A percentile compares a stretch with the other conserved stretches of the same genome.
Conservation (phyloP, 441 rosid species). For the Jatropha podagrica region DNA sequence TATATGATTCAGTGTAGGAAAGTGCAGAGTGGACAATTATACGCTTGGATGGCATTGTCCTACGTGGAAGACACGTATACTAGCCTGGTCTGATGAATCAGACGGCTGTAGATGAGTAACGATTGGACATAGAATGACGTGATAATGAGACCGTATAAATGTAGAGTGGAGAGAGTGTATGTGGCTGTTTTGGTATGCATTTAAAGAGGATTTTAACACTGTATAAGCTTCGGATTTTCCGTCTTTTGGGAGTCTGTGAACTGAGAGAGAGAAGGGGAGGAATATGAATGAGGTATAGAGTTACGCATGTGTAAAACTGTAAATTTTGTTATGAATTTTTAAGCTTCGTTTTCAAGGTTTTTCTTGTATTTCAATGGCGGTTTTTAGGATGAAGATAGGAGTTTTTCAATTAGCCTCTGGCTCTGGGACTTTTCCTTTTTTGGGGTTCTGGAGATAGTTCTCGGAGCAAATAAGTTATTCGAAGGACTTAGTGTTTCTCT, state of each 20-base stretch:
- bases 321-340: background rate
- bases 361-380: background rate
- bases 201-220: conserved; percentile 35
- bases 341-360: background rate
- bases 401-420: background rate
- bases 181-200: conserved; percentile 32
- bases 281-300: background rate
- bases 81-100: conserved; percentile 9
- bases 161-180: background rate
- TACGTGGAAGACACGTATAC: conserved; percentile 14
- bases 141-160: conserved; percentile 22
- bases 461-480: background rate
- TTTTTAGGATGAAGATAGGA: background rate
- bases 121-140: conserved; percentile 21
- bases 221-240: conserved; percentile 51
- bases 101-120: conserved; percentile 24
- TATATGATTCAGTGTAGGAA: background rate
- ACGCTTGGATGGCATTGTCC: background rate
- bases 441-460: background rate
- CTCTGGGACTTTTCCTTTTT: background rate
- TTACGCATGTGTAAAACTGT: background rate
- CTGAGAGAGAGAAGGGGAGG: background rate
- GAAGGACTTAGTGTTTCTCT: background rate
- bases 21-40: background rate
- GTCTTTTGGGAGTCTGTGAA: conserved; percentile 24